These are phyloP conservation scores for Corinectria fuckeliana DNA, from an alignment of 2,329 filamentous ascomycete species.

Conservation along the genomic window DNA sequence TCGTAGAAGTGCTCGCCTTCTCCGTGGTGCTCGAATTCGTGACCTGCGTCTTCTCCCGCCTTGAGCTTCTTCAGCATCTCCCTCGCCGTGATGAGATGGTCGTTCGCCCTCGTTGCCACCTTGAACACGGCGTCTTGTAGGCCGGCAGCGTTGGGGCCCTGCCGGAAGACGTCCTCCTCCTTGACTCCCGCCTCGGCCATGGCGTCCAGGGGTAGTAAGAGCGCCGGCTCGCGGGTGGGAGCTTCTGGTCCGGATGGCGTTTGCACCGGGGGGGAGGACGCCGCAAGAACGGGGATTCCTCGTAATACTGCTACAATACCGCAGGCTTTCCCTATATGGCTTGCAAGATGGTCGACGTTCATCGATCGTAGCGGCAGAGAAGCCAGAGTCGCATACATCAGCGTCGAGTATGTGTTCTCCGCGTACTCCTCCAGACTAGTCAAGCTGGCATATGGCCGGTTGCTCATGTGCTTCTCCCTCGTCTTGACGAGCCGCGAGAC, in stretches of 20 bases:
- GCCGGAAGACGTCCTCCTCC: slow-evolving; percentile 88
- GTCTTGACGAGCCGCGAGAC: slow-evolving; percentile 79
- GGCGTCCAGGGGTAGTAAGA: slow-evolving; percentile 85
- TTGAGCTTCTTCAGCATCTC: slow-evolving; percentile 87
- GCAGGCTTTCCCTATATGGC: slow-evolving; percentile 91
- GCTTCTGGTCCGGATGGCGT: slow-evolving; percentile 49
- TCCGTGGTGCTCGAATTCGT: slow-evolving; percentile 86
- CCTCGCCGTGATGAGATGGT: slow-evolving; percentile 91
- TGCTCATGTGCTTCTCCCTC: slow-evolving; percentile 81
- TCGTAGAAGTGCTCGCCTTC: slow-evolving; percentile 71
- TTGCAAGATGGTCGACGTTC: slow-evolving; percentile 89
- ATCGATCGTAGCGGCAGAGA: slow-evolving; percentile 80
- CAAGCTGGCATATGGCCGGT: slow-evolving; percentile 79
- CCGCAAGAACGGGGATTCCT: slow-evolving; percentile 86
- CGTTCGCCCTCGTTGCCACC: slow-evolving; percentile 91
- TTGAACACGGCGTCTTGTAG: slow-evolving; percentile 89
- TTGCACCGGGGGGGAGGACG: slow-evolving; percentile 61
- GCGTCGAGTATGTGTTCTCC: slow-evolving; percentile 92
- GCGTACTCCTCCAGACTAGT: slow-evolving; percentile 83
- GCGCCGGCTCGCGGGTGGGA: slow-evolving; percentile 53
- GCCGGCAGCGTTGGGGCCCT: slow-evolving; percentile 78
- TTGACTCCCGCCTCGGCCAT: slow-evolving; percentile 83
- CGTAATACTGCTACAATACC: slow-evolving; percentile 88
- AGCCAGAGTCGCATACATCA: slow-evolving; percentile 87
- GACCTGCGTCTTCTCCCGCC: slow-evolving; percentile 75